A percentile compares a stretch with the other conserved stretches of the same genome.
These are phyloP conservation scores for Rhodotorula taiwanensis DNA, from an alignment of 768 basidiomycete species.

Conservation along the genomic window DNA sequence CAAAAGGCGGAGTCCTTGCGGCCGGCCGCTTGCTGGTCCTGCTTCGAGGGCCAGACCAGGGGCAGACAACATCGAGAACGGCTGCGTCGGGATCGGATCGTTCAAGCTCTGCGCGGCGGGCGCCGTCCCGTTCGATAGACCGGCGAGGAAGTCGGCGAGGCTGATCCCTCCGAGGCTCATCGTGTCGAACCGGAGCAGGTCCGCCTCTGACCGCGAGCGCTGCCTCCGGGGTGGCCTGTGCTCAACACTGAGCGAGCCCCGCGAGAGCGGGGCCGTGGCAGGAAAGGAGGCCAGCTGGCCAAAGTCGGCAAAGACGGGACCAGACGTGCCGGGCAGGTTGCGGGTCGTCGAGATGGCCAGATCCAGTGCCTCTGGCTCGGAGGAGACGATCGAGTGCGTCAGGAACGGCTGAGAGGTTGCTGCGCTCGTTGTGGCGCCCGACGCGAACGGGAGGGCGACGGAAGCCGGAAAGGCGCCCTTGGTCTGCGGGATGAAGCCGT, in stretches of 20 bases:
- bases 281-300: neutral
- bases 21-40: too few species aligned
- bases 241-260: conserved; percentile 3
- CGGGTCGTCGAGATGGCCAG: neutral
- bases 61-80: too few species aligned
- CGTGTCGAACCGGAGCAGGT: conserved; percentile 15
- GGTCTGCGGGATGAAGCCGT: neutral
- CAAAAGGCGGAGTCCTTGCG: too few species aligned
- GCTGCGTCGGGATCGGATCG: neutral
- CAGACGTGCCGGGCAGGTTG: neutral
- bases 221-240: conserved; percentile 2
- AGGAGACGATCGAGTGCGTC: conserved; percentile 11
- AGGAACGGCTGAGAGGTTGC: conserved; percentile 10
- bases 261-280: neutral
- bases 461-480: neutral
- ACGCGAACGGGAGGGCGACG: neutral
- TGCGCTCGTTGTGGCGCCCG: neutral
- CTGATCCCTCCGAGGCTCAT: neutral
- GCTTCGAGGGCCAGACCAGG: too few species aligned
- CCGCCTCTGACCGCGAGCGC: conserved; percentile 26
- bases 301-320: conserved; percentile 4
- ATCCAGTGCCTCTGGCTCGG: conserved; percentile 25
- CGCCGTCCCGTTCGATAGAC: neutral
- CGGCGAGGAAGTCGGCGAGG: neutral
- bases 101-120: neutral